These are phyloP conservation scores for Pyrus bretschneideri DNA, from an alignment of 306 rosid species.

Conservation along the genomic window DNA sequence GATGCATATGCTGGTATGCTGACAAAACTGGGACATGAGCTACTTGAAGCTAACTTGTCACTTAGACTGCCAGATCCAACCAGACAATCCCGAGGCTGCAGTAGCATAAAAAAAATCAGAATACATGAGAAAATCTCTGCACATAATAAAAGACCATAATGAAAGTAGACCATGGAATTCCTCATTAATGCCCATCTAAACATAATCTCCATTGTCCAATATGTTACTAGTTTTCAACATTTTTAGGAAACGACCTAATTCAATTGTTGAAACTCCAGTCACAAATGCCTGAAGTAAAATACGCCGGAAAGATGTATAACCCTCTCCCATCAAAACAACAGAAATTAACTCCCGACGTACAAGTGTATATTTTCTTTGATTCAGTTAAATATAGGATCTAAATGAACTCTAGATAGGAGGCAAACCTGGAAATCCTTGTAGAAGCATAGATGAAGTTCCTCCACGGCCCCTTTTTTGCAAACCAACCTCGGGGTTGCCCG, in stretches of 20 bases:
- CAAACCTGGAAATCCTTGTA: constrained; percentile 79
- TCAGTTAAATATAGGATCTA: constrained; percentile 6
- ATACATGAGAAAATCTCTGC: not conserved
- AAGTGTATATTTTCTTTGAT: not conserved
- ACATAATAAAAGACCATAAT: not conserved
- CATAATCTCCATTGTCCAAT: not conserved
- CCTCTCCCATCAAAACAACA: not conserved
- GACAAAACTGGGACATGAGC: constrained; percentile 68
- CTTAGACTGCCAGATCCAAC: constrained; percentile 27
- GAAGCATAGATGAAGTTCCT: constrained; percentile 83
- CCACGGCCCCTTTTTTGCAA: constrained; percentile 57
- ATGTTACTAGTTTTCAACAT: not conserved
- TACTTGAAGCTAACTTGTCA: constrained; percentile 36
- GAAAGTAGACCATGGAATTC: not conserved
- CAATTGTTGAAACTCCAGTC: not conserved
- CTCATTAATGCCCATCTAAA: not conserved
- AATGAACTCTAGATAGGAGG: constrained; percentile 7
- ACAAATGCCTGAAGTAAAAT: not conserved
- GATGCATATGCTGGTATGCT: constrained; percentile 57
- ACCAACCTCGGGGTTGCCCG: constrained; percentile 53
- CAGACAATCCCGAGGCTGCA: constrained; percentile 85
- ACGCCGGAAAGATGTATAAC: not conserved
- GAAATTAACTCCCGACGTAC: not conserved
- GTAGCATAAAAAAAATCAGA: constrained; percentile 1
- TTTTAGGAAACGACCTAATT: not conserved